Evolutionary conservation across 2,329 filamentous ascomycete genomes (phyloP).

Genomic region (Colletotrichum tabaci): DNA sequence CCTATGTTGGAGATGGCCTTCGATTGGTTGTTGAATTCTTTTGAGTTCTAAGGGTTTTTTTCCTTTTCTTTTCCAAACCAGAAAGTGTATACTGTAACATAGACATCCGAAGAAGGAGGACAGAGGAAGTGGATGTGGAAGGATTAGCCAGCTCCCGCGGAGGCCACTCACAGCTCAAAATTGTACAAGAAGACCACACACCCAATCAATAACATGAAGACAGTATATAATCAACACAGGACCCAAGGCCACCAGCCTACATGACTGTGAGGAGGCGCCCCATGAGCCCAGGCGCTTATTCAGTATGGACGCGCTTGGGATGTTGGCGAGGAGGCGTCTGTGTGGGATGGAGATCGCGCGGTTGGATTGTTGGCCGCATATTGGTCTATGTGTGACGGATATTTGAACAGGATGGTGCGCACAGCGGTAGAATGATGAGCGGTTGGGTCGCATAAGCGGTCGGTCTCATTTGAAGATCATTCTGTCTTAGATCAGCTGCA

Average conservation of each 20-base stretch:
- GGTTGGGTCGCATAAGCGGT: slow-evolving; percentile 34
- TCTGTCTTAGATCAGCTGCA: background rate
- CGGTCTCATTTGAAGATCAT: slow-evolving; percentile 29
- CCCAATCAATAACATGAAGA: slow-evolving; percentile 30
- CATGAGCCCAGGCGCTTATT: background rate
- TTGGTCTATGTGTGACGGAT: background rate
- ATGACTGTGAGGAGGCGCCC: background rate
- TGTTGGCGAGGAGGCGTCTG: slow-evolving; percentile 8
- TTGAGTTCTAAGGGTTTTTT: background rate
- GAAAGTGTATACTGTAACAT: slow-evolving; percentile 37
- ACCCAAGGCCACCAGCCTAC: background rate
- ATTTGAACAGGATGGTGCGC: slow-evolving; percentile 14
- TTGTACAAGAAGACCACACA: slow-evolving; percentile 25
- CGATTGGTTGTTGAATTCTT: slow-evolving; percentile 52
- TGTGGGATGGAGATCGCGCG: slow-evolving; percentile 9
- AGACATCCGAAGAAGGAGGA: slow-evolving; percentile 18
- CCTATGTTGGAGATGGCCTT: slow-evolving; percentile 20
- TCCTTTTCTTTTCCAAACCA: background rate
- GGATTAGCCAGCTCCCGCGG: slow-evolving; percentile 47
- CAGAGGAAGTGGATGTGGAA: slow-evolving; percentile 33
- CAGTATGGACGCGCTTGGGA: slow-evolving; percentile 14
- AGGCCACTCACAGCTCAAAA: slow-evolving; percentile 54
- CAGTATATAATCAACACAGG: background rate
- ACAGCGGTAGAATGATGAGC: slow-evolving; percentile 15
- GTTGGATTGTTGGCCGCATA: background rate